These are phyloP conservation scores for Arthrobotrys iridis DNA, from an alignment of 2,329 filamentous ascomycete species.

Conservation along the genomic window DNA sequence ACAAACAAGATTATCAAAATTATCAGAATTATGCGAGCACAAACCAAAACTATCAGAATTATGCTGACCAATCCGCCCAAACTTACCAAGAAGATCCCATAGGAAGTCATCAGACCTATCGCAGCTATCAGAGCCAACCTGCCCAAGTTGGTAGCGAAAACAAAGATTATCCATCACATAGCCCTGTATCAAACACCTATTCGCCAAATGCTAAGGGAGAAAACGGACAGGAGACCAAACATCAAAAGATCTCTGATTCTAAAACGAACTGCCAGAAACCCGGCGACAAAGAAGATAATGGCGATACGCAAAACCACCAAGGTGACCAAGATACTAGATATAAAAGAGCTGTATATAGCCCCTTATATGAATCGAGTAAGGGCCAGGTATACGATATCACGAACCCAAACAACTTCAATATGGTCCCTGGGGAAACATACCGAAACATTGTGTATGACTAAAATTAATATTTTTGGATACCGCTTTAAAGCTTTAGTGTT, in stretches of 20 bases:
- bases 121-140: neutral
- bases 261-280: neutral
- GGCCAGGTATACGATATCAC: neutral
- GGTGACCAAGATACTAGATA: neutral
- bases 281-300: neutral
- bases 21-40: neutral
- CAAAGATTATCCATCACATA: neutral
- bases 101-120: neutral
- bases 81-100: no score
- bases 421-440: neutral
- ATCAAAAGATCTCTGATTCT: neutral
- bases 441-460: neutral
- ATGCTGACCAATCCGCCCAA: neutral
- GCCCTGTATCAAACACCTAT: no score
- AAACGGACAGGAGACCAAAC: neutral
- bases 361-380: neutral
- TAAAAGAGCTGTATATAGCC: neutral
- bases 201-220: no score
- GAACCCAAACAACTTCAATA: slow-evolving; percentile 4
- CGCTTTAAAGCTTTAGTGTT: no score
- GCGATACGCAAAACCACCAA: neutral
- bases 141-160: neutral
- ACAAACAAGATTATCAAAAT: neutral
- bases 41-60: neutral
- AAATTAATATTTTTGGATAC: no score